Percentiles rank a stretch among this genome's conserved stretches.
Evolutionary conservation across 2,329 filamentous ascomycete genomes (phyloP).

Genomic region (Capronia americana): DNA sequence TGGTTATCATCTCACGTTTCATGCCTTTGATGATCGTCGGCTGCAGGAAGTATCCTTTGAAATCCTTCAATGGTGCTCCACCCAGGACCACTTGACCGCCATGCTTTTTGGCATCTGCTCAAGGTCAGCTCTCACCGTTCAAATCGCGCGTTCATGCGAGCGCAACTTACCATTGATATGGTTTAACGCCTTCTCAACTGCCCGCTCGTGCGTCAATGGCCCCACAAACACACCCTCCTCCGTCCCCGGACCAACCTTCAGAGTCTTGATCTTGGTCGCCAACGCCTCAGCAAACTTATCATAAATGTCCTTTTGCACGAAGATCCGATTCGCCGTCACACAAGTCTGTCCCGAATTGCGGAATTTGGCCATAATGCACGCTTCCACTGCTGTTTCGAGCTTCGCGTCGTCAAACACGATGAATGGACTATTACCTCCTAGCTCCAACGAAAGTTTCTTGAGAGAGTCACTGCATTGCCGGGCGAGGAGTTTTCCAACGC

Average conservation of each 20-base stretch:
- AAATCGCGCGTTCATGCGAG: neutral
- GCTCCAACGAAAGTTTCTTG: constrained; percentile 54
- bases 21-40: constrained; percentile 41
- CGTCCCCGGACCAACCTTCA: constrained; percentile 79
- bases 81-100: constrained; percentile 43
- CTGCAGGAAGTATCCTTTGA: constrained; percentile 49
- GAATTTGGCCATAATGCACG: constrained; percentile 39
- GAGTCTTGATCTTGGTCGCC: constrained; percentile 72
- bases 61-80: constrained; percentile 34
- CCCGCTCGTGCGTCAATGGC: constrained; percentile 60
- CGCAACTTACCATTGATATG: constrained; percentile 37
- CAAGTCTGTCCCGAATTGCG: constrained; percentile 41
- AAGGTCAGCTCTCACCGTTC: constrained; percentile 14
- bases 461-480: constrained; percentile 45
- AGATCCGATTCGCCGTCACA: constrained; percentile 71
- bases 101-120: constrained; percentile 41
- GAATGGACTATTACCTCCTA: constrained; percentile 53
- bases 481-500: constrained; percentile 46
- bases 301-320: constrained; percentile 78
- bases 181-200: constrained; percentile 39
- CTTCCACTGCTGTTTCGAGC: constrained; percentile 44
- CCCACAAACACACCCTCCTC: constrained; percentile 75
- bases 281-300: constrained; percentile 74
- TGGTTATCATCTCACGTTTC: constrained; percentile 43
- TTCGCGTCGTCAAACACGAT: constrained; percentile 53